Evolutionary conservation across 2,329 filamentous ascomycete species (phyloP), one percentile per base, ranked within the genome.

Genomic region (Alternaria dauci): DNA sequence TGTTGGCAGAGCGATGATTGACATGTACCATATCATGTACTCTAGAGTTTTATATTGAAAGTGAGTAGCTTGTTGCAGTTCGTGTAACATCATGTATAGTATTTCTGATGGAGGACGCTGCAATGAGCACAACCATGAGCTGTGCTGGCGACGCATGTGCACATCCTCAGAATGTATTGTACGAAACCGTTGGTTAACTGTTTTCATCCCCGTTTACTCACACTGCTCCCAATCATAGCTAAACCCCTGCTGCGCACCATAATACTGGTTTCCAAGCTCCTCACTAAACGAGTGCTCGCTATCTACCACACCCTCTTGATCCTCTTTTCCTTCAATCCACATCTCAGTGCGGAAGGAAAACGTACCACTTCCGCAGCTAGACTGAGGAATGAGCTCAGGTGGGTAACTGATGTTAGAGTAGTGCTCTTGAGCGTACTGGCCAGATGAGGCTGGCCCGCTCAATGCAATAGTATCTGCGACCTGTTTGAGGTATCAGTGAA

Each of bases 1-100:
- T 97, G 90, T 85, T 98, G 81, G 86, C 89, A 23, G 88, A 92
- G 71, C 86, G 92, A 82, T 97, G 85, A 53, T 48, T 43, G 44
- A 38, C 30, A 32, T 30, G 34, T 41, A 41, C 23, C 23, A 41
- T 25, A 42, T 20, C 23, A 30, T 52, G 23, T 41, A 52, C 28
- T 41, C 32, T 52, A 52, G 50, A 38, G n/a, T 11, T 32, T 42
- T 28, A 41, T 41, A 32, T 39, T 38, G 42, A 52, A 51, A 36
- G 46, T 23, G 34, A 52, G 46, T 51, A 56, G 12, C 52, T 44
- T 50, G 32, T 32, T 34, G 14, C 38, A 51, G 25, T 28, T 20
- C 34, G 32, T 34, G 20, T 59, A 59, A 8, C 42, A 57, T 20
- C 42, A 57, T 56, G 47, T 57, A 57, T 26, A 60, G 28, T 42